Conservation (phyloP, 768 basidiomycete species). For the Auriscalpium orientale region DNA sequence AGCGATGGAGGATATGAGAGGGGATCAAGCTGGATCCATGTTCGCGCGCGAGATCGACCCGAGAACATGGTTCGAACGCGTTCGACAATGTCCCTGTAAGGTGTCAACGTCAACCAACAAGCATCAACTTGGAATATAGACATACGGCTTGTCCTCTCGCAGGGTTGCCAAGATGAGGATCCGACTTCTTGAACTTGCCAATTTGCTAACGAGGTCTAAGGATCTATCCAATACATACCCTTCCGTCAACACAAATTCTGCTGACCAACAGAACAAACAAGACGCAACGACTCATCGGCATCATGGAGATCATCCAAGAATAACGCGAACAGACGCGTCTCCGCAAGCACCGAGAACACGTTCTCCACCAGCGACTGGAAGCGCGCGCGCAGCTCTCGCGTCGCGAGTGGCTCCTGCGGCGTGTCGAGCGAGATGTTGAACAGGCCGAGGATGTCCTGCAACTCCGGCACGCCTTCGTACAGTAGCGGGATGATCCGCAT, state of each 20-base stretch:
- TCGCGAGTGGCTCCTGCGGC: conserved; percentile 48
- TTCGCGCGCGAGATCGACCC: conserved; percentile 46
- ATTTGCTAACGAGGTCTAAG: conserved; percentile 54
- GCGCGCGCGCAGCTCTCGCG: conserved; percentile 55
- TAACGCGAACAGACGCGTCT: conserved; percentile 61
- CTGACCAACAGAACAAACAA: not conserved
- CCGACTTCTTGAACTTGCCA: conserved; percentile 57
- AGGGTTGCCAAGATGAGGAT: conserved; percentile 63
- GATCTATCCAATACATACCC: conserved; percentile 33
- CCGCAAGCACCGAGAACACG: conserved; percentile 61
- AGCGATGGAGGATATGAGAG: conserved; percentile 49
- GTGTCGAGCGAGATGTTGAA: conserved; percentile 46
- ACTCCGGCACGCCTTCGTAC: conserved; percentile 64
- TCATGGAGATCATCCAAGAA: conserved; percentile 72
- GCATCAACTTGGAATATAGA: not conserved
- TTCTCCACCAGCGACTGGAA: conserved; percentile 67
- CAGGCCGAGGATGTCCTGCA: conserved; percentile 50
- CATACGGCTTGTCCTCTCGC: conserved; percentile 44
- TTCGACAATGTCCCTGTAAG: conserved; percentile 38
- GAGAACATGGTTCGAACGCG: conserved; percentile 51
- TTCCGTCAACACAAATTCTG: not conserved
- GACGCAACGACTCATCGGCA: conserved; percentile 56
- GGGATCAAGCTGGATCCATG: conserved; percentile 63
- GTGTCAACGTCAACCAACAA: not conserved
- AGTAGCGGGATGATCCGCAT: conserved; percentile 61